A percentile compares a stretch with the other conserved stretches of the same genome.
Conservation (phyloP, 257 asterid species). For the Linaria vulgaris region DNA sequence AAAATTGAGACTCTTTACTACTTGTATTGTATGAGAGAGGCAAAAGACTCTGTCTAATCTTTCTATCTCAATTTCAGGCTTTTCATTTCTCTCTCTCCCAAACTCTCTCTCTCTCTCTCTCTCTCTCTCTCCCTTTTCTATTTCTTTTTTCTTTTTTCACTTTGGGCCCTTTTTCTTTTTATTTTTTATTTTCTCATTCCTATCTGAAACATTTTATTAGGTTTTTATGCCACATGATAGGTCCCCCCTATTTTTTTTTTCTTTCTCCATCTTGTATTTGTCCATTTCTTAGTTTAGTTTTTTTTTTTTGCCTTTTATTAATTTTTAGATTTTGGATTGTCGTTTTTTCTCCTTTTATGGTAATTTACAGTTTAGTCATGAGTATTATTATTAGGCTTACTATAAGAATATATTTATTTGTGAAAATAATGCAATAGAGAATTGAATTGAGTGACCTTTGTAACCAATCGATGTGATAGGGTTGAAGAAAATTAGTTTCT, state of each 20-base stretch:
- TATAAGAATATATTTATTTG: too few species aligned
- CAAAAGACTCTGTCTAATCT: slow-evolving; percentile 36
- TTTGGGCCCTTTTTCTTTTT: slow-evolving; percentile 24
- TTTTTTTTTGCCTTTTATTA: background rate
- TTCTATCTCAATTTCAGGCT: slow-evolving; percentile 46
- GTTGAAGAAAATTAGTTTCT: too few species aligned
- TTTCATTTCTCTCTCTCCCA: slow-evolving; percentile 31
- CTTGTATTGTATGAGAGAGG: slow-evolving; percentile 12
- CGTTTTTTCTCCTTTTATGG: background rate
- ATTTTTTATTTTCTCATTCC: background rate
- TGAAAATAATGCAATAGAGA: too few species aligned
- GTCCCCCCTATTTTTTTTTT: background rate
- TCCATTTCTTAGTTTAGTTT: background rate
- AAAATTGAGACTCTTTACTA: slow-evolving; percentile 16
- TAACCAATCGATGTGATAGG: too few species aligned
- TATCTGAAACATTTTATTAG: too few species aligned
- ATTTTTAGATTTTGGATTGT: background rate
- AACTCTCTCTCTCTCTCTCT: slow-evolving; percentile 16
- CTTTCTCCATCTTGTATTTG: too few species aligned
- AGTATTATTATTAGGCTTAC: too few species aligned
- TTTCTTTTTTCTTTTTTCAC: slow-evolving; percentile 1
- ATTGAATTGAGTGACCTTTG: too few species aligned
- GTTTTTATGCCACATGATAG: too few species aligned
- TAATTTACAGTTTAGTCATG: too few species aligned
- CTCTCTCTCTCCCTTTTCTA: slow-evolving; percentile 26